Base-by-base conservation (phyloP, 129 eudicot genomes). In the Deinandra increscens region DNA sequence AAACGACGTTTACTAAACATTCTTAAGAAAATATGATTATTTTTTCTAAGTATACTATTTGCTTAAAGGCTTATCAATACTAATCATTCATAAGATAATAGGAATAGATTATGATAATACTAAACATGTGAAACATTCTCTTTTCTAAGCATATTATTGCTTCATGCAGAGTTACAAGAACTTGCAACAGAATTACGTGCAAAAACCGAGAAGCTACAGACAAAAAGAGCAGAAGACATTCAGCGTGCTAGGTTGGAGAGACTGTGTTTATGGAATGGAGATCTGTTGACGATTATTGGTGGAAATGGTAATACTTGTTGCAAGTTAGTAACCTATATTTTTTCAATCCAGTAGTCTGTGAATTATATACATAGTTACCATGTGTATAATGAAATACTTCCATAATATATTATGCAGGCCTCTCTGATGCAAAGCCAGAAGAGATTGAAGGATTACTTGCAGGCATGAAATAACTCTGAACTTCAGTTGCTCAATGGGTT, bases 131-230 rank as follows among this genome's bases (percentile, higher is more conserved):
- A 36, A 36, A 6, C 39, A 4, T 36, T 36, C 39, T 36, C 7
- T 4, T 36, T 36, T 36, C 64, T 49, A 39, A 36, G 44, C 4
- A 55, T 42, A n/a, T 9, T 22, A 18, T 70, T 68, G 18, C 23
- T 71, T 83, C 20, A 2, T 60, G 54, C 84, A 91, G 97, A 91
- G 72, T 49, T 91, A 76, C 60, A 66, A 29, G 81, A 38, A 49
- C 69, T 79, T 39, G 84, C 92, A 77, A 68, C 84, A 59, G 88
- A 91, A 60, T 81, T 91, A 71, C 81, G 77, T 19, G 20, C 68
- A 18, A 81, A 83, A 69, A 10, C 81, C 69, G 78, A 79, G 73
- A 79, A 77, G 70, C 68, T 86, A 68, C 83, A 77, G 77, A 69
- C 76, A 45, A 75, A 80, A 81, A 81, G 81, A 73, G 73, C 66